Evolutionary conservation across 805 yeast genomes (phyloP), one percentile per base, ranked within the genome.

Genomic region (Wickerhamomyces chambardii): DNA sequence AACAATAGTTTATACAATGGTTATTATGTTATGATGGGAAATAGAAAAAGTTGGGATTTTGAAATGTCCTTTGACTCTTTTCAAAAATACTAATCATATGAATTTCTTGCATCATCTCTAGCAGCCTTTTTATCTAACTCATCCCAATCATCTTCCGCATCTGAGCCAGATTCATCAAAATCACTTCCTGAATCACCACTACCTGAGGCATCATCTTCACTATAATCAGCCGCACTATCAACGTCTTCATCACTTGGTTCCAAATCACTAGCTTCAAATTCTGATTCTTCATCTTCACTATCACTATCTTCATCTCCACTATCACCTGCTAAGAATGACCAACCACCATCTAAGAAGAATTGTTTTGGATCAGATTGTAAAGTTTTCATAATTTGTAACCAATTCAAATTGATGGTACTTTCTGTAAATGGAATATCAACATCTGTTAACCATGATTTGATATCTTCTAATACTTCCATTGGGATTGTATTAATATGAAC

Each of bases 381-480:
- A 0, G 97, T 86, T 62, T 87, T 90, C 96, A 92, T 90, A 54
- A 92, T 89, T 17, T 87, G 80, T 12, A 78, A 68, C 98, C 98
- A 92, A 63, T 86, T 87, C 73, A 92, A 77, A 64, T 90, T 90
- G 63, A 92, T 82, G 31, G 95, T 89, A 36, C 97, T 96, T 51
- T 87, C 96, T 53, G 89, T 83, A 64, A 72, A 79, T 28, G 98
- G 95, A 43, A 92, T 83, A 57, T 92, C 98, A 53, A 92, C 95
- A 56, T 92, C 95, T n/a, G 95, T 85, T 40, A 92, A 67, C 98
- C 98, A 92, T 34, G 85, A 86, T 59, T 90, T 92, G 42, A 92
- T 84, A 54, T 84, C 90, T 55, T 92, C 98, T 37, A 92, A 64
- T 36, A 83, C 70, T 50, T 84, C 94, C 75, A 87, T 85, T 27